phyloP scores from a whole-genome alignment of 768 basidiomycete species.

The Auriscalpium orientale region DNA sequence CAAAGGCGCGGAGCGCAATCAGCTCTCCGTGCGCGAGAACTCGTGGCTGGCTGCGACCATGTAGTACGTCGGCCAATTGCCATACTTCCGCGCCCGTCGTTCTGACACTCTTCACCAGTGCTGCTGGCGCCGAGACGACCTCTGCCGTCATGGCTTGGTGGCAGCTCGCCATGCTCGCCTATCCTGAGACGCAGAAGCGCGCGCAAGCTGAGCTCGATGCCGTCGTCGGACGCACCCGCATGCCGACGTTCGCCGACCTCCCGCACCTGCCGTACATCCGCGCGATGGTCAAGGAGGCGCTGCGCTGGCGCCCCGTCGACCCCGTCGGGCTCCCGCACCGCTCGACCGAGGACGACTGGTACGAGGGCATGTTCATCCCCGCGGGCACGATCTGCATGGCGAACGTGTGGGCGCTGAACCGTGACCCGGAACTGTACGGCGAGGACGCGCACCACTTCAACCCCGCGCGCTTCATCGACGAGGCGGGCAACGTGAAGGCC shows the following conservation, averaged over 20 bases:
- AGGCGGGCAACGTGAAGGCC: not conserved
- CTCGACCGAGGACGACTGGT: conserved; percentile 8
- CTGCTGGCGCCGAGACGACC: conserved; percentile 12
- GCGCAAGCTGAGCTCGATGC: conserved; percentile 14
- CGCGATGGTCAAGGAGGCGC: conserved; percentile 11
- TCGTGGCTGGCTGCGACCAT: conserved; percentile 3
- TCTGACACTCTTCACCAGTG: conserved; percentile 2
- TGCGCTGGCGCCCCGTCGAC: conserved; percentile 8
- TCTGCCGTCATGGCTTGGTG: conserved; percentile 7
- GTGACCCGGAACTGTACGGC: conserved; percentile 6
- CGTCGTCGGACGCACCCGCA: conserved; percentile 12
- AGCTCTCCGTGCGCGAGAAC: conserved; percentile 1
- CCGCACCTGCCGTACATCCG: conserved; percentile 4
- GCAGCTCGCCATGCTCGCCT: conserved; percentile 11
- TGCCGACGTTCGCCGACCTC: conserved; percentile 11
- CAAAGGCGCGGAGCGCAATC: not conserved
- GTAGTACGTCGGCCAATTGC: not conserved
- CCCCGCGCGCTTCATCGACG: conserved; percentile 1
- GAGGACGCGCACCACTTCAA: conserved; percentile 5
- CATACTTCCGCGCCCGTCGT: not conserved
- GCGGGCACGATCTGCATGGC: conserved; percentile 2
- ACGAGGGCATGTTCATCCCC: conserved; percentile 10
- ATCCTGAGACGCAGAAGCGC: conserved; percentile 9
- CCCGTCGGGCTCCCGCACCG: conserved; percentile 9
- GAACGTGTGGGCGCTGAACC: conserved; percentile 8